Evolutionary conservation across 345 rosid species (phyloP).

Genomic region (Passiflora organensis): DNA sequence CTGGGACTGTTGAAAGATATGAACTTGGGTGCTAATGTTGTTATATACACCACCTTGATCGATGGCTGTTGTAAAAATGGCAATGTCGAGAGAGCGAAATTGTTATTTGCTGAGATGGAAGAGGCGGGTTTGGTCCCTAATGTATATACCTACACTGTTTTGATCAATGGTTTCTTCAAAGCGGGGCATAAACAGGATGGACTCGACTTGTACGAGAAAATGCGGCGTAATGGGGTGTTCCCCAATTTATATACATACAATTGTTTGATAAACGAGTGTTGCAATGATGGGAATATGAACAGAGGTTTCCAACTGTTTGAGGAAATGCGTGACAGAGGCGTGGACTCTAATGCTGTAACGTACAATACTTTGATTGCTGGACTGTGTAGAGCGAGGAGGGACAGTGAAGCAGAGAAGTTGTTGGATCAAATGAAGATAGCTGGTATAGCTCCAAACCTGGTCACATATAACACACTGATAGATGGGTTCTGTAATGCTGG

Average conservation of each 20-base stretch:
- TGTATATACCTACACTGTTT: constrained; percentile 61
- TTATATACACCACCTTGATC: constrained; percentile 65
- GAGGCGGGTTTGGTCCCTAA: constrained; percentile 57
- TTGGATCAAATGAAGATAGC: constrained; percentile 38
- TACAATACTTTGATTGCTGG: constrained; percentile 60
- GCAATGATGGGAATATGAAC: constrained; percentile 38
- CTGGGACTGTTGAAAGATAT: constrained; percentile 39
- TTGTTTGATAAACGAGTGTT: constrained; percentile 48
- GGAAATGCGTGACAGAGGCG: constrained; percentile 68
- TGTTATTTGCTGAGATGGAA: constrained; percentile 46
- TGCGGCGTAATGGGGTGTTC: constrained; percentile 45
- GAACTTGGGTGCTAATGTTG: constrained; percentile 54
- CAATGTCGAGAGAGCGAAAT: constrained; percentile 45
- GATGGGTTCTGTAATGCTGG: constrained; percentile 50
- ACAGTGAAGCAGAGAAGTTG: constrained; percentile 46
- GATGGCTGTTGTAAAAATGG: constrained; percentile 78
- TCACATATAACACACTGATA: constrained; percentile 59
- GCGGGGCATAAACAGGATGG: constrained; percentile 53
- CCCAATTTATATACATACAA: constrained; percentile 59
- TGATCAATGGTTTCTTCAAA: constrained; percentile 65
- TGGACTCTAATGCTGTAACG: constrained; percentile 51
- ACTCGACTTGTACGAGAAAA: constrained; percentile 51
- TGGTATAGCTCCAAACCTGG: constrained; percentile 49
- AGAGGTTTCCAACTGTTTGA: constrained; percentile 55
- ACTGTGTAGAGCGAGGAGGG: constrained; percentile 40